phyloP scores from a whole-genome alignment of 208 protist species.

The Herpetomonas samuelpessoai region DNA sequence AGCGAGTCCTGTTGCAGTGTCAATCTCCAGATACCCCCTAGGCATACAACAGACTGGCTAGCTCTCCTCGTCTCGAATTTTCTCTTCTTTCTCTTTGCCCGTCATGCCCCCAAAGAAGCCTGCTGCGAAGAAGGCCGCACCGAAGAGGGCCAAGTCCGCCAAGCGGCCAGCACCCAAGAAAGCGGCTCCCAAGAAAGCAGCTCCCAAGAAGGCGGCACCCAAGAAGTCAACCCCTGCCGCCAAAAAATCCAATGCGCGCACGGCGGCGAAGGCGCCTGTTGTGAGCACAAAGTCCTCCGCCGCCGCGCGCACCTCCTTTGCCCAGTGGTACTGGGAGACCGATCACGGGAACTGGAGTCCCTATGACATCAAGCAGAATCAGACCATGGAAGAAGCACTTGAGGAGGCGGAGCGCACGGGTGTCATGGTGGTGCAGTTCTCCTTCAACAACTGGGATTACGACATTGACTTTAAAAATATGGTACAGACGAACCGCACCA shows the following conservation, averaged over 20 bases:
- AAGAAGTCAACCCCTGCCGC: slow-evolving; percentile 4
- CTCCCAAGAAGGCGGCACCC: background rate
- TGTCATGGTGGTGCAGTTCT: slow-evolving; percentile 10
- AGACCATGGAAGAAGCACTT: slow-evolving; percentile 20
- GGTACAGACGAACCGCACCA: slow-evolving; percentile 27
- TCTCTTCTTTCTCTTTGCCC: slow-evolving; percentile 11
- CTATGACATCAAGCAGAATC: slow-evolving; percentile 12
- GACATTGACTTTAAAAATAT: slow-evolving; percentile 27
- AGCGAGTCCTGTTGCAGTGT: too few relatives aligned
- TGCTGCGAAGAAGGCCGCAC: slow-evolving; percentile 17
- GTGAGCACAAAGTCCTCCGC: slow-evolving; percentile 10
- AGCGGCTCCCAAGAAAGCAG: slow-evolving; percentile 10
- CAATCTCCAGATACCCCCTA: too few relatives aligned
- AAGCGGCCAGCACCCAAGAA: slow-evolving; percentile 1
- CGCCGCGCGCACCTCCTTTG: slow-evolving; percentile 10
- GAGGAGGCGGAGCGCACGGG: background rate
- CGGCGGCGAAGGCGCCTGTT: slow-evolving; percentile 3
- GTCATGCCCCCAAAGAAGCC: slow-evolving; percentile 5
- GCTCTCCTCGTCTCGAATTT: too few relatives aligned
- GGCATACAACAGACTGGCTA: too few relatives aligned
- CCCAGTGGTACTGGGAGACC: slow-evolving; percentile 19
- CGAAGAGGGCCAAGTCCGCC: slow-evolving; percentile 2
- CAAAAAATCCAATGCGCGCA: slow-evolving; percentile 2
- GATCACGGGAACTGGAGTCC: slow-evolving; percentile 12
- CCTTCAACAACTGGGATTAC: slow-evolving; percentile 28